Conservation (phyloP, 371 early-diverging fungal genomes). For the Mortierella sp. region DNA sequence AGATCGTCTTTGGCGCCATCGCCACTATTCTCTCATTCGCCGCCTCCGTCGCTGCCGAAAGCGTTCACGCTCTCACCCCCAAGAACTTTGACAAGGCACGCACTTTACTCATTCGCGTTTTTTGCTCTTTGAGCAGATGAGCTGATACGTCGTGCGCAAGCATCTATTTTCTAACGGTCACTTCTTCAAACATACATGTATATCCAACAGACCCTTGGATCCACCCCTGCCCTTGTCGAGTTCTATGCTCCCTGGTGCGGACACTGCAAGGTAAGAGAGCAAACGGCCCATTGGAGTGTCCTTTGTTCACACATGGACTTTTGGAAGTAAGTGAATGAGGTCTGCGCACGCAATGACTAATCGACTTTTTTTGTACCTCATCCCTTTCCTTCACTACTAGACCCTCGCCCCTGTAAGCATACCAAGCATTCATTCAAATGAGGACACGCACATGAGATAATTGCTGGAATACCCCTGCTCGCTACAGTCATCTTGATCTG, state of each 20-base stretch:
- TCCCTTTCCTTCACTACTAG: constrained; percentile 26
- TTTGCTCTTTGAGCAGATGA: background rate
- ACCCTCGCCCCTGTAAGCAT: constrained; percentile 56
- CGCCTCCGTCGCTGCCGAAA: constrained; percentile 45
- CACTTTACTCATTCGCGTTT: background rate
- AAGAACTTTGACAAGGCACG: constrained; percentile 52
- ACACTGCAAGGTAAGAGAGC: constrained; percentile 83
- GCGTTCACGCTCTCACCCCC: constrained; percentile 48
- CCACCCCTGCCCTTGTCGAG: constrained; percentile 74
- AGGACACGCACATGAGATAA: background rate
- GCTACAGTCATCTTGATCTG: background rate
- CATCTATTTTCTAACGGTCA: background rate
- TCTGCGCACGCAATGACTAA: constrained; percentile 31
- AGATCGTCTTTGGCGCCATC: constrained; percentile 49
- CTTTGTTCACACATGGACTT: background rate
- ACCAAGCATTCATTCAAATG: background rate
- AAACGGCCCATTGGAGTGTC: background rate
- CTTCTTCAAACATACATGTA: background rate
- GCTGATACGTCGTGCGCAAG: background rate
- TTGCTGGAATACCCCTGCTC: background rate
- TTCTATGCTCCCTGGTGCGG: constrained; percentile 98
- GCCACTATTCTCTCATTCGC: constrained; percentile 46
- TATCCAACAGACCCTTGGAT: constrained; percentile 39
- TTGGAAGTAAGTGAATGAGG: background rate
- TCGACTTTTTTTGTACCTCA: constrained; percentile 13